These are phyloP conservation scores for Ephemerocybe angulata DNA, from an alignment of 768 basidiomycete species.

Conservation along the genomic window DNA sequence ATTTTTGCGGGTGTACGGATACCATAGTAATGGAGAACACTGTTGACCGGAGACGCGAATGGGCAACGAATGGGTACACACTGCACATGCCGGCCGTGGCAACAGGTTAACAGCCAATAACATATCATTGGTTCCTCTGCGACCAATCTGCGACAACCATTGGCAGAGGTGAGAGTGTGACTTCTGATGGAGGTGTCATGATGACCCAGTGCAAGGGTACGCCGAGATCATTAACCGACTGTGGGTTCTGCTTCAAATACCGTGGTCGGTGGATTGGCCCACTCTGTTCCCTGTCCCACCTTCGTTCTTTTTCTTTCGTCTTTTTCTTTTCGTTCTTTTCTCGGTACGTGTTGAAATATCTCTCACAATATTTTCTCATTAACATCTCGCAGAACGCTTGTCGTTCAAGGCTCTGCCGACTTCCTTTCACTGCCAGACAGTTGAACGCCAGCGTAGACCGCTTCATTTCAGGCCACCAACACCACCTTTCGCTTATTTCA, in stretches of 20 bases:
- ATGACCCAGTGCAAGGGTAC: constrained; percentile 21
- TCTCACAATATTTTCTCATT: constrained; percentile 23
- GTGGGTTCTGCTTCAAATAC: constrained; percentile 33
- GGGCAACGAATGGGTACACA: constrained; percentile 11
- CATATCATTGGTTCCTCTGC: neutral
- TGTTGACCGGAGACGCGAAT: constrained; percentile 1
- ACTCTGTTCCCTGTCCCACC: constrained; percentile 26
- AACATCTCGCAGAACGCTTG: constrained; percentile 42
- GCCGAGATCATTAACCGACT: constrained; percentile 28
- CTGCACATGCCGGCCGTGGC: neutral
- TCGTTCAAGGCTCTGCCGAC: constrained; percentile 38
- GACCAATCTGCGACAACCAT: neutral
- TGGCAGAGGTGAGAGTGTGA: constrained; percentile 25
- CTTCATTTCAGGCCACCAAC: constrained; percentile 39
- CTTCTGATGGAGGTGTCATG: constrained; percentile 24
- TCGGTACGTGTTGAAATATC: constrained; percentile 35
- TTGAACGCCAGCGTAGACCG: constrained; percentile 68
- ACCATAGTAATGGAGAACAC: constrained; percentile 16
- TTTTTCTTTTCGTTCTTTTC: constrained; percentile 35
- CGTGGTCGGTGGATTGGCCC: constrained; percentile 10
- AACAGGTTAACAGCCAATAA: neutral
- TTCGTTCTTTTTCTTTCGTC: constrained; percentile 42
- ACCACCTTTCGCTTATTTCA: constrained; percentile 34
- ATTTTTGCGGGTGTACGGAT: constrained; percentile 9
- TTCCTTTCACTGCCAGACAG: constrained; percentile 62